These are phyloP conservation scores for Capsella bursapastoris DNA, from an alignment of 345 rosid species.

Conservation along the genomic window DNA sequence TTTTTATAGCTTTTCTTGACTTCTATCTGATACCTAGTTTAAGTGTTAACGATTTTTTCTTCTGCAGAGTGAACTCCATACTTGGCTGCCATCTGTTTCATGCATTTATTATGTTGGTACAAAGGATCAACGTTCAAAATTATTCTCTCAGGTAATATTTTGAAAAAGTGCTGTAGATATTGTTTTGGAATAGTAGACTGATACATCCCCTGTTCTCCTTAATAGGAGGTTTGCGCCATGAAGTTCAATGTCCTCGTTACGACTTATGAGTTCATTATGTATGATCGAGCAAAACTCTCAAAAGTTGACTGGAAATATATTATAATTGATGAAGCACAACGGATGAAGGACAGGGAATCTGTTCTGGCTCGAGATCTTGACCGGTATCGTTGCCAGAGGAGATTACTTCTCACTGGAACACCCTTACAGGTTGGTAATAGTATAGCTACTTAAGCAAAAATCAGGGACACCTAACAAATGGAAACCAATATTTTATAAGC, in stretches of 20 bases:
- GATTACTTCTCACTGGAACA: conserved; percentile 98
- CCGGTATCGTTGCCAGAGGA: conserved; percentile 97
- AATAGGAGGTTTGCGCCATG: conserved; percentile 94
- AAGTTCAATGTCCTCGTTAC: conserved; percentile 98
- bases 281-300: conserved; percentile 95
- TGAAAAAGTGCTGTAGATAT: conserved; percentile 11
- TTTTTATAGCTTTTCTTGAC: conserved; percentile 19
- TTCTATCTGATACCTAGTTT: conserved; percentile 17
- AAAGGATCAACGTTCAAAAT: conserved; percentile 91
- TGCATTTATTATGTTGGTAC: conserved; percentile 96
- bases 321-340: conserved; percentile 97
- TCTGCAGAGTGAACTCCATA: conserved; percentile 92
- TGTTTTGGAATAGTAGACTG: conserved; percentile 36
- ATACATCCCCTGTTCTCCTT: conserved; percentile 33
- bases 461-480: conserved; percentile 20
- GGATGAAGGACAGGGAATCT: conserved; percentile 99
- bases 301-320: conserved; percentile 99
- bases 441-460: conserved; percentile 20
- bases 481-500: conserved; percentile 21
- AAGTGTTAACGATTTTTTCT: conserved; percentile 5
- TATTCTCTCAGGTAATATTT: conserved; percentile 86
- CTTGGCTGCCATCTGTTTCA: conserved; percentile 95
- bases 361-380: conserved; percentile 99
- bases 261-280: conserved; percentile 98
- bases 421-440: conserved; percentile 88